These are phyloP conservation scores for Royoungia palumana DNA, from an alignment of 768 basidiomycete genomes.

Conservation along the genomic window DNA sequence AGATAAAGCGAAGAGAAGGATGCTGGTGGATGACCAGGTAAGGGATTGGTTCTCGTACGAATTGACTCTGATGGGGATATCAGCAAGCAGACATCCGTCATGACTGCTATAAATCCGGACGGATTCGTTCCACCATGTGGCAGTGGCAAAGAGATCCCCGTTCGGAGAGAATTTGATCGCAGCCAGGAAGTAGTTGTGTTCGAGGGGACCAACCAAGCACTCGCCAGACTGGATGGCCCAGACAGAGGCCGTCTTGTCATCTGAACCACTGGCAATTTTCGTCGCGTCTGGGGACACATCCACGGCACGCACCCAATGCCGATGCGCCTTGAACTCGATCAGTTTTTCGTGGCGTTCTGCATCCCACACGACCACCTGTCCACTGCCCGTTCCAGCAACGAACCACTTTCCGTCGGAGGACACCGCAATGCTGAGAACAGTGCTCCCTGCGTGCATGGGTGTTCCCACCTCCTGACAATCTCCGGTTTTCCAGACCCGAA, in stretches of 20 bases:
- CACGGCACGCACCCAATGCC: background rate
- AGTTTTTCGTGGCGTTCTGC: background rate
- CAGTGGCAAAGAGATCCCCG: slow-evolving; percentile 8
- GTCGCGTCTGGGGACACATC: slow-evolving; percentile 2
- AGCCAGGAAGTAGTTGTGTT: background rate
- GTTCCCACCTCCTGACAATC: slow-evolving; percentile 3
- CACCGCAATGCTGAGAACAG: background rate
- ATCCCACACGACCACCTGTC: background rate
- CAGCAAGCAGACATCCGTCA: background rate
- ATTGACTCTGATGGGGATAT: slow-evolving; percentile 1
- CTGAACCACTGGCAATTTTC: background rate
- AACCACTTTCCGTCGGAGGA: background rate
- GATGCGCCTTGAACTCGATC: background rate
- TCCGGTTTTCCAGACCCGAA: slow-evolving; percentile 6
- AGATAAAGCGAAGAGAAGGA: slow-evolving; percentile 5
- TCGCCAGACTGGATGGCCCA: background rate
- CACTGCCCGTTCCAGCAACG: background rate
- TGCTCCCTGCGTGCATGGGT: background rate
- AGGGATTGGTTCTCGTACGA: slow-evolving; percentile 3
- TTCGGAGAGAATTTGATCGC: slow-evolving; percentile 12
- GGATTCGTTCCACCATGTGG: background rate
- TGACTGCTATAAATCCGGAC: slow-evolving; percentile 5
- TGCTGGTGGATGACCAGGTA: slow-evolving; percentile 3
- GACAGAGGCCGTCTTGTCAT: background rate
- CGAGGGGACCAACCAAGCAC: background rate